phyloP scores from a whole-genome alignment of 1,284 basidiomycete species.

The Mycena citricolor region DNA sequence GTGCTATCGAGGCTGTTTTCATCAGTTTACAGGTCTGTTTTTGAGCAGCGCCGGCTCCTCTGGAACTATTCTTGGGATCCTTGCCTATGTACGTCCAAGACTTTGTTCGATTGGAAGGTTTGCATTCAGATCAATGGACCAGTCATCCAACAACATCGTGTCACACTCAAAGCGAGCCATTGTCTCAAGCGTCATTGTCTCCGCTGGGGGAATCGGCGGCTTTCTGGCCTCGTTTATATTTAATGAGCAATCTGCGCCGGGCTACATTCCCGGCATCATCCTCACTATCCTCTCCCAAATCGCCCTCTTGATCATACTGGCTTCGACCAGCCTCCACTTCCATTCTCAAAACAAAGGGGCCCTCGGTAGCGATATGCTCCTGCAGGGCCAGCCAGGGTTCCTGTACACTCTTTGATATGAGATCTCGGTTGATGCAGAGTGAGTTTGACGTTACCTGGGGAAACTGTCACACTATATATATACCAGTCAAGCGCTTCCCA shows the following conservation, averaged over 20 bases:
- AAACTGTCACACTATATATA: no score
- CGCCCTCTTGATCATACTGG: slow-evolving; percentile 37
- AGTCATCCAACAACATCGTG: slow-evolving; percentile 48
- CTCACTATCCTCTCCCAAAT: slow-evolving; percentile 41
- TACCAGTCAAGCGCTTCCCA: no score
- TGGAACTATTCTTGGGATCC: slow-evolving; percentile 44
- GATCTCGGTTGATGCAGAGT: no score
- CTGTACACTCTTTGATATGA: slow-evolving; percentile 37
- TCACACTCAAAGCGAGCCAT: slow-evolving; percentile 48
- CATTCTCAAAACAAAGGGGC: slow-evolving; percentile 32
- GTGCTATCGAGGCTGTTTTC: slow-evolving; percentile 5
- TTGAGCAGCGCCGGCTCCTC: slow-evolving; percentile 42
- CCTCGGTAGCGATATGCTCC: slow-evolving; percentile 24
- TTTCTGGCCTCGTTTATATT: slow-evolving; percentile 44
- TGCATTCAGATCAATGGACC: slow-evolving; percentile 2
- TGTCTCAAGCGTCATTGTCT: slow-evolving; percentile 41
- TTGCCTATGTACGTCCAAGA: slow-evolving; percentile 43
- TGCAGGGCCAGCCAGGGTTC: slow-evolving; percentile 36
- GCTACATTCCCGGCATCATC: slow-evolving; percentile 43
- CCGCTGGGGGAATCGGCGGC: slow-evolving; percentile 45
- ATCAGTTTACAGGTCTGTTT: slow-evolving; percentile 38
- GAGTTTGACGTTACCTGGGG: no score
- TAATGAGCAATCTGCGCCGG: slow-evolving; percentile 34
- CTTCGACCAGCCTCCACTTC: slow-evolving; percentile 36
- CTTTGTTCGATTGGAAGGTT: slow-evolving; percentile 1